phyloP scores from a whole-genome alignment of 176 grass and related monocot genomes.

The Elymus sibiricus region DNA sequence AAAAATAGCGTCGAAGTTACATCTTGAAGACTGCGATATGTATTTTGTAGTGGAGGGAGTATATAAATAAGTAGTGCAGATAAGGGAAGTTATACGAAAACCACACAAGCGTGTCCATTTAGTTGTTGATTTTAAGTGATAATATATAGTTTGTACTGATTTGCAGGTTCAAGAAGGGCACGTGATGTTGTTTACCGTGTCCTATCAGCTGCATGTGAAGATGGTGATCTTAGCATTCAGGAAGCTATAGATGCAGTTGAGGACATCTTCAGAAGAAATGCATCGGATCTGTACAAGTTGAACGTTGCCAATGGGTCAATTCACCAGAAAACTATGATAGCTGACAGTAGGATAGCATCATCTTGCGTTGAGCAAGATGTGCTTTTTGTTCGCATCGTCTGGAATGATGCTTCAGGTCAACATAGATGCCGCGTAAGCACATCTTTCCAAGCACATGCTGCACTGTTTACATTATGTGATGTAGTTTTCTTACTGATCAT shows the following conservation, averaged over 20 bases:
- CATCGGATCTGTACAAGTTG: constrained; percentile 75
- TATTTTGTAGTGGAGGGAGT: background rate
- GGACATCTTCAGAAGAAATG: constrained; percentile 87
- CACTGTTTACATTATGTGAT: background rate
- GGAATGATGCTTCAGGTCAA: constrained; percentile 91
- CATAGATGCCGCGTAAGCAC: constrained; percentile 86
- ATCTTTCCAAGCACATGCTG: constrained; percentile 14
- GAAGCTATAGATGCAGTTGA: constrained; percentile 79
- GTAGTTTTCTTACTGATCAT: background rate
- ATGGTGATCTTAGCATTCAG: constrained; percentile 81
- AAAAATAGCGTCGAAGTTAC: background rate
- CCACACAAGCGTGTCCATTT: background rate
- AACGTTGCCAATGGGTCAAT: constrained; percentile 48
- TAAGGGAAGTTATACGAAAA: background rate
- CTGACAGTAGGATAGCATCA: constrained; percentile 17
- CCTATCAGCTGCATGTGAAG: constrained; percentile 70
- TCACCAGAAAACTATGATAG: constrained; percentile 24
- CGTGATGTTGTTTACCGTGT: constrained; percentile 77
- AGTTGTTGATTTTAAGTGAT: constrained; percentile 19
- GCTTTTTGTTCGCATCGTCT: constrained; percentile 83
- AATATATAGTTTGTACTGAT: constrained; percentile 16
- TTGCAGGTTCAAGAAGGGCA: constrained; percentile 73
- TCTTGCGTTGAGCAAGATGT: constrained; percentile 46
- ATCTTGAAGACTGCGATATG: no score
- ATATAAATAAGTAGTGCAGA: background rate